Evolutionary conservation across 2,329 filamentous ascomycete species (phyloP), one percentile per base, ranked within the genome.

Genomic region (Penicillium psychrosexuale): DNA sequence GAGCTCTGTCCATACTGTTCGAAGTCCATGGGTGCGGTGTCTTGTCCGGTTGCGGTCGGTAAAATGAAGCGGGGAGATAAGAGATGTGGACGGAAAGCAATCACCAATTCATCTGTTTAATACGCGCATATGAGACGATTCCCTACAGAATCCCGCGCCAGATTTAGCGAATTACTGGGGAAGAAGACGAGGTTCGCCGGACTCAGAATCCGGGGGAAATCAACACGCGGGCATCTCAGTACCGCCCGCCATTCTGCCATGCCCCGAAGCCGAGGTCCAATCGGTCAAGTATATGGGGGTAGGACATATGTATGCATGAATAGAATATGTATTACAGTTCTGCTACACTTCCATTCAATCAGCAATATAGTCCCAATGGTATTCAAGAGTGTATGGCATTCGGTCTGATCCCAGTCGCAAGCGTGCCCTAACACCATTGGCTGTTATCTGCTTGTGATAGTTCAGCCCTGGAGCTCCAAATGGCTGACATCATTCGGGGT

Each of bases 1-100:
- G 73, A 66, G 56, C 62, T 69, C 47, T 75, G 71, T 46, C 65
- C 63, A 57, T 66, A 65, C 40, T 70, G 70, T 53, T 75, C 73
- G 60, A 75, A 71, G 57, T 76, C 75, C 78, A 81, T 81, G 47
- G 63, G 34, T 51, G 43, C 39, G 43, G 53, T 54, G 49, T 49
- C 40, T 51, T 36, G 22, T 42, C 57, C 55, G 58, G 58, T 65
- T 64, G 63, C 58, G 54, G 62, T 56, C 62, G 63, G 61, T 42
- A 57, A 62, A 62, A 60, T 22, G 42, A 51, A 53, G 43, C 51
- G 36, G 30, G 55, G 36, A 42, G 27, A 38, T 46, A 17, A 22
- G 24, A 37, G 33, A 47, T 49, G 33, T 37, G 34, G 42, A 44
- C n/a, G 38, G 37, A 34, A 42, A 57, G 64, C 63, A 64, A 63